Conservation (phyloP, 2,329 filamentous ascomycete genomes). For the Aspergillus sp. region DNA sequence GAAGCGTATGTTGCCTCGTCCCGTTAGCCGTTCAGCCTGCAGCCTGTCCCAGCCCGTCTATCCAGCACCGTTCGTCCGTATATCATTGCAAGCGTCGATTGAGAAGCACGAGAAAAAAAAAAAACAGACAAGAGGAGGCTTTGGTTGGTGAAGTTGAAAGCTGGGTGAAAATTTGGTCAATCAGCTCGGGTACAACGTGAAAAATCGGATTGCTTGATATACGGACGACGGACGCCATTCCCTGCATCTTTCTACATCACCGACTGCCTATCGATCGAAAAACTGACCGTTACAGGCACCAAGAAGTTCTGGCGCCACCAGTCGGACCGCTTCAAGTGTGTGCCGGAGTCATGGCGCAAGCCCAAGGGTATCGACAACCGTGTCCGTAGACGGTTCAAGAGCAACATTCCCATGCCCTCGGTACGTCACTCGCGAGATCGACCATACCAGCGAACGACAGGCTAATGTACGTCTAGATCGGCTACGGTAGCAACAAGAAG, state of each 20-base stretch:
- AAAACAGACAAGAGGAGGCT: not conserved
- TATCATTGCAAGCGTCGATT: not conserved
- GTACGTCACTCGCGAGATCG: slow-evolving; percentile 59
- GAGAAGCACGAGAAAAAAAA: not conserved
- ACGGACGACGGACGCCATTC: no score
- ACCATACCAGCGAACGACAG: not conserved
- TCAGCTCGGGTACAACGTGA: slow-evolving; percentile 4
- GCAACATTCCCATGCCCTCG: slow-evolving; percentile 95
- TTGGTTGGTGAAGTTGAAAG: no score
- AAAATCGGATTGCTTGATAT: no score
- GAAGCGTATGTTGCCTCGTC: slow-evolving; percentile 80
- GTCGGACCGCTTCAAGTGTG: slow-evolving; percentile 93
- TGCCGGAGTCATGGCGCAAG: slow-evolving; percentile 93
- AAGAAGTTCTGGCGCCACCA: slow-evolving; percentile 97
- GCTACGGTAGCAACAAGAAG: slow-evolving; percentile 99
- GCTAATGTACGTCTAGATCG: slow-evolving; percentile 67
- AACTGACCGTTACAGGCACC: slow-evolving; percentile 61
- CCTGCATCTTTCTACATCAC: no score
- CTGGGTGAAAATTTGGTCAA: not conserved
- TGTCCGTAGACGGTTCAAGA: slow-evolving; percentile 95
- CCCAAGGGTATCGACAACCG: slow-evolving; percentile 99
- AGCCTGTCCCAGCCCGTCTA: slow-evolving; percentile 2
- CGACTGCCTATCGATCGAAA: no score
- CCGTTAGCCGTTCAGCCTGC: slow-evolving; percentile 3
- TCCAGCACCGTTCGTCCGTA: slow-evolving; percentile 1